phyloP scores from a whole-genome alignment of 352 stramenopile species.

The Phytophthora multivora region DNA sequence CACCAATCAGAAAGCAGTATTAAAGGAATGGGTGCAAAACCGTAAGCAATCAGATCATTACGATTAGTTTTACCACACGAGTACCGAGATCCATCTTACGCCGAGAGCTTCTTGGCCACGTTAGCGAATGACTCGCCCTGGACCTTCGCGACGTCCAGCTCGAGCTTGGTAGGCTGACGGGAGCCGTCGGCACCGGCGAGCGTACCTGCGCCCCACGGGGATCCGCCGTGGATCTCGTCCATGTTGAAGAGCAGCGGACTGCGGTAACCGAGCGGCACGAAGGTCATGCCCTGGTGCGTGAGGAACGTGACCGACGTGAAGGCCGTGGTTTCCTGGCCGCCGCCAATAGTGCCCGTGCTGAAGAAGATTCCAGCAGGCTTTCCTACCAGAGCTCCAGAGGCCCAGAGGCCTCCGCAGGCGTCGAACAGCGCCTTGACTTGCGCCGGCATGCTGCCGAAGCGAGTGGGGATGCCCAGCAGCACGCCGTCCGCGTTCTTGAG shows the following conservation, averaged over 20 bases:
- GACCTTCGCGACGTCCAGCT: conserved; percentile 75
- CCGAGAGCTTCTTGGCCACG: conserved; percentile 82
- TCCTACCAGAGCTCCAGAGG: conserved; percentile 75
- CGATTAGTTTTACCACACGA: neutral
- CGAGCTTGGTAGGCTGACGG: conserved; percentile 79
- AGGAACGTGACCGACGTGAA: conserved; percentile 88
- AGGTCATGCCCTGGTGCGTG: conserved; percentile 91
- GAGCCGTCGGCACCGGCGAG: conserved; percentile 82
- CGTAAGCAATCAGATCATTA: neutral
- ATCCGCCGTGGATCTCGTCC: conserved; percentile 79
- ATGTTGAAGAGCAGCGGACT: conserved; percentile 71
- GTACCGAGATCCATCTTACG: conserved; percentile 14
- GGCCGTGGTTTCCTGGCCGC: conserved; percentile 91
- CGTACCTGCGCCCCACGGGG: conserved; percentile 84
- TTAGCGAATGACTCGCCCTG: conserved; percentile 87
- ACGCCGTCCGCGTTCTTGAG: conserved; percentile 83
- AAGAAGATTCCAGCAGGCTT: conserved; percentile 92
- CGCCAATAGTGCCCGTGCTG: conserved; percentile 73
- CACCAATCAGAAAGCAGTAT: conserved; percentile 7
- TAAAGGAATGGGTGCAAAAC: conserved; percentile 8
- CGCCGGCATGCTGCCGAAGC: conserved; percentile 77
- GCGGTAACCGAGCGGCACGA: conserved; percentile 88
- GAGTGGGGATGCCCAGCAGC: conserved; percentile 87
- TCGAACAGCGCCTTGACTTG: conserved; percentile 94
- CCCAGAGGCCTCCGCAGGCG: conserved; percentile 84